Evolutionary conservation across 371 early-diverging fungal genomes (phyloP), one percentile per base, ranked within the genome.

Genomic region (Choanephora cucurbitarum): DNA sequence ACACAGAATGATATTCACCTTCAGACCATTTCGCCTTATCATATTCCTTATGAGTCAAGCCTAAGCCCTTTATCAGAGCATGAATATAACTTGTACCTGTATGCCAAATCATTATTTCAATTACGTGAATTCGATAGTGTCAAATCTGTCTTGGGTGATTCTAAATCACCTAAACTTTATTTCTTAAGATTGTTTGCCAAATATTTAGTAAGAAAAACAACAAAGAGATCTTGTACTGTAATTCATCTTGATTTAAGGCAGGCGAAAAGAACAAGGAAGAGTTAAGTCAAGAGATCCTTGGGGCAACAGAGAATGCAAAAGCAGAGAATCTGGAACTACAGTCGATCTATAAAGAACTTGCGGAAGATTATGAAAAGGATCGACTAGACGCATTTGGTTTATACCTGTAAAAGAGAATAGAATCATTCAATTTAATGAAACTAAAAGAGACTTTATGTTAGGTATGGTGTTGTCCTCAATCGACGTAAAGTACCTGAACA

Each of bases 101-200:
- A 87, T 62, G 91, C 89, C 32, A 88, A 88, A 63, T 66, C 85
- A 3, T 75, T 86, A 31, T 92, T 91, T 57, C 86, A 91, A 40
- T 60, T 84, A 54, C 80, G 86, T 52, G 87, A 92, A 52, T 89
- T 79, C 55, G 84, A 87, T 62, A 77, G 87, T 9, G 86, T 81
- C 23, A 75, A 77, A 0, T 69, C 66, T 40, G 52, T 76, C 1
- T 67, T 91, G 17, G 65, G 77, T 43, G 73, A 70, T 10, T 81
- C 81, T 37, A 53, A 34, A 2, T 67, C 75, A 10, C 70, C 79
- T 5, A 80, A 81, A 42, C 74, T 84, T 9, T 62, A 72, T 52
- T 92, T 91, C 61, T 61, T 91, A 42, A 69, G 83, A 42, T 72
- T 89, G 5, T 92, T 91, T 62, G 70, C 92, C 8, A 80, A 78